These are phyloP conservation scores for Vicia sativa DNA, from an alignment of 306 rosid genomes.

Conservation along the genomic window DNA sequence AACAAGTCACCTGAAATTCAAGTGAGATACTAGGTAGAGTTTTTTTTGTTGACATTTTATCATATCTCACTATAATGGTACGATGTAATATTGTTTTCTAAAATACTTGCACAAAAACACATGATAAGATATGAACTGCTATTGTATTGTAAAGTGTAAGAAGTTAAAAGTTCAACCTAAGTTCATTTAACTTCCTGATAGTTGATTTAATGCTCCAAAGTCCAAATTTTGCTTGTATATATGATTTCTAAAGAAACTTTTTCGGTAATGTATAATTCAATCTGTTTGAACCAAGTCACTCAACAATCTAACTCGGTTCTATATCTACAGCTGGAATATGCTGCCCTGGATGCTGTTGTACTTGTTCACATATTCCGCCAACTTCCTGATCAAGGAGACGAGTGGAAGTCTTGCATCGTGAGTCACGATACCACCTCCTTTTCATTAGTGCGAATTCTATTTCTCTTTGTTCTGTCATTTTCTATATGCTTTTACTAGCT, in stretches of 20 bases:
- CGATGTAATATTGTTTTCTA: neutral
- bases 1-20: too few relatives aligned
- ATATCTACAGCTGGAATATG: constrained; percentile 82
- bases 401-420: constrained; percentile 88
- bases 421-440: constrained; percentile 40
- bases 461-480: constrained; percentile 6
- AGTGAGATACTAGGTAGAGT: too few relatives aligned
- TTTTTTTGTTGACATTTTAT: neutral
- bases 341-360: constrained; percentile 93
- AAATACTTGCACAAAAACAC: neutral
- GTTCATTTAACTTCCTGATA: neutral
- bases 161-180: neutral
- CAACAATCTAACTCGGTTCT: constrained; percentile 25
- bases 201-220: constrained; percentile 17
- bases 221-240: constrained; percentile 29
- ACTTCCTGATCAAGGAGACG: constrained; percentile 62
- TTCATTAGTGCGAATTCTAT: constrained; percentile 11
- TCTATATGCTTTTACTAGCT: constrained; percentile 5
- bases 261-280: neutral
- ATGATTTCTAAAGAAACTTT: constrained; percentile 21
- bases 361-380: constrained; percentile 84
- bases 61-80: neutral
- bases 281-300: constrained; percentile 19
- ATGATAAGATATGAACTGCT: neutral
- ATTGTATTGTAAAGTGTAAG: neutral